These are phyloP conservation scores for Eragrostis nindensis DNA, from an alignment of 176 grass and related monocot species.

Conservation along the genomic window DNA sequence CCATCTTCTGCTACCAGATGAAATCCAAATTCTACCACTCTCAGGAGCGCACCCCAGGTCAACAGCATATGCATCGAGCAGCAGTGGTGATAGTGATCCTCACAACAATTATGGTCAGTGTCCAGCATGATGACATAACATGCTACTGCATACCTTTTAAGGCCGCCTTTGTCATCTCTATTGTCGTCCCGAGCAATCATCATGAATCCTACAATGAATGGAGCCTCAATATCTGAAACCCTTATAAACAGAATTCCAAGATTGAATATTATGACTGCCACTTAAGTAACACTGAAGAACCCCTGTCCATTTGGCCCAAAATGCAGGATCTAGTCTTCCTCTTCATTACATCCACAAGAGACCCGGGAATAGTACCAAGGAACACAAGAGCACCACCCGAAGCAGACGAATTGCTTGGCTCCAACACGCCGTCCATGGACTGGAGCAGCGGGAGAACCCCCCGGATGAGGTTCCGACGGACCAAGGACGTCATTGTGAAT, in stretches of 20 bases:
- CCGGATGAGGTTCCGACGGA: conserved; percentile 41
- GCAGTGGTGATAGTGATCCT: conserved; percentile 38
- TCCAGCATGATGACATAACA: not conserved
- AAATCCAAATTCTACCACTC: conserved; percentile 33
- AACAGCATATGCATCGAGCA: conserved; percentile 21
- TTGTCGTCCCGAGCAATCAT: not conserved
- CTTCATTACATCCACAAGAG: conserved; percentile 53
- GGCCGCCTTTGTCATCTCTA: not conserved
- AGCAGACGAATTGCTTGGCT: conserved; percentile 43
- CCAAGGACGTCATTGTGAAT: conserved; percentile 54
- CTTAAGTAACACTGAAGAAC: not conserved
- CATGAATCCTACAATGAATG: not conserved
- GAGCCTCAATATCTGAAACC: not conserved
- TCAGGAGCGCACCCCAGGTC: not conserved
- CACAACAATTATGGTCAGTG: conserved; percentile 43
- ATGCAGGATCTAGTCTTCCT: conserved; percentile 63
- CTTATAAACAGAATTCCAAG: not conserved
- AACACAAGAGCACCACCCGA: conserved; percentile 62
- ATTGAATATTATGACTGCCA: not conserved
- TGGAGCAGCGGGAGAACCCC: conserved; percentile 59
- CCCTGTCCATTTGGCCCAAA: not conserved
- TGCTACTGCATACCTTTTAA: not conserved
- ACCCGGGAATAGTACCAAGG: conserved; percentile 70
- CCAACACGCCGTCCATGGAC: conserved; percentile 56
- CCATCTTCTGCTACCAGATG: conserved; percentile 56